Percentiles rank a stretch among this genome's conserved stretches.
Evolutionary conservation across 1,139 yeast genomes (phyloP).

Genomic region (Debaryomycetaceae sp.): DNA sequence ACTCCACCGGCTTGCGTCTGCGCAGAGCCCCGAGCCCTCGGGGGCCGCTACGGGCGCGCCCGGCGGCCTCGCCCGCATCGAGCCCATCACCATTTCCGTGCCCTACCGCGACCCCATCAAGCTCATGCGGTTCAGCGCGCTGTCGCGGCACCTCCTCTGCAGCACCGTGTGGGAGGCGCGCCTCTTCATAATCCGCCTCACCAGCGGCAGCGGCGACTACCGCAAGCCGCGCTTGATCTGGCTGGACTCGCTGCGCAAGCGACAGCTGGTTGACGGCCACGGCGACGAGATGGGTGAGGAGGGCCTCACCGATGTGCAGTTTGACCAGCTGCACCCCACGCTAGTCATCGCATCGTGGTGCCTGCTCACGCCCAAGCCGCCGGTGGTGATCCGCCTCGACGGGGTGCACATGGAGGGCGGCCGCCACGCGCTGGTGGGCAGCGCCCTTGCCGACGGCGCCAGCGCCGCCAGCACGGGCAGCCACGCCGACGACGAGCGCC

Average conservation of each 20-base stretch:
- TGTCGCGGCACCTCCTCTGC: conserved; percentile 68
- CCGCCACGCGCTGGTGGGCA: conserved; percentile 8
- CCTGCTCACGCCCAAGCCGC: conserved; percentile 34
- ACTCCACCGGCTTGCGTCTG: conserved; percentile 55
- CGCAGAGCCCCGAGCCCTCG: conserved; percentile 15
- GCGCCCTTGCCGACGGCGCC: conserved; percentile 5
- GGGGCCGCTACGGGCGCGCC: too few relatives aligned
- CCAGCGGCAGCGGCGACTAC: conserved; percentile 27
- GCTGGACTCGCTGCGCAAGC: conserved; percentile 26
- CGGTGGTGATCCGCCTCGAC: conserved; percentile 31
- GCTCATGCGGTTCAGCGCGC: conserved; percentile 63
- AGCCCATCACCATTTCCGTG: conserved; percentile 68
- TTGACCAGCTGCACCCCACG: conserved; percentile 38
- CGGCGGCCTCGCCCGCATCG: conserved; percentile 21
- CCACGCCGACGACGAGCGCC: conserved; percentile 14
- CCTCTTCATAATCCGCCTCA: conserved; percentile 69
- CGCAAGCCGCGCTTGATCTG: conserved; percentile 60
- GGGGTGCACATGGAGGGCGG: conserved; percentile 30
- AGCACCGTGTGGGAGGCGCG: conserved; percentile 83
- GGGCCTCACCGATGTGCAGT: conserved; percentile 81
- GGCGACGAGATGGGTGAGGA: conserved; percentile 57
- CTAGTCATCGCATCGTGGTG: conserved; percentile 35
- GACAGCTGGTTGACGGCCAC: conserved; percentile 10
- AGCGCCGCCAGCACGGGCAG: conserved; percentile 1
- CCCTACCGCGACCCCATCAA: conserved; percentile 87